Conservation (phyloP, 2,329 filamentous ascomycete species). For the Cyclaneusma minus region DNA sequence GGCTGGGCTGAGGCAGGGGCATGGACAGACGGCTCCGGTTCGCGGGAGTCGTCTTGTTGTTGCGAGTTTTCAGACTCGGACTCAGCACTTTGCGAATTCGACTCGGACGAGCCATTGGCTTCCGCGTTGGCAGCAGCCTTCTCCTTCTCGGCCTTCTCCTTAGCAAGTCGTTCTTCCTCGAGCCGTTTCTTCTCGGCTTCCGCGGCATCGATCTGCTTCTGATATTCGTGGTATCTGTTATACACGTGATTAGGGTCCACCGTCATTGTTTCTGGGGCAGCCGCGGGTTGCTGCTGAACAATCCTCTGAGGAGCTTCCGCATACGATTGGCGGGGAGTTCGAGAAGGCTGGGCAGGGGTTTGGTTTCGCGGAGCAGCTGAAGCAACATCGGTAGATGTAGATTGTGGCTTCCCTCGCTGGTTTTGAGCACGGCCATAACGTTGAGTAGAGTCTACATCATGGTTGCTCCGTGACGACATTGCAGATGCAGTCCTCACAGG, state of each 20-base stretch:
- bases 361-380: no score
- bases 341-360: conserved; percentile 1
- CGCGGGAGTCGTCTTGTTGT: conserved; percentile 1
- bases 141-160: background rate
- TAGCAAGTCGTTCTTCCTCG: conserved; percentile 1
- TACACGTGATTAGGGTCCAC: conserved; percentile 5
- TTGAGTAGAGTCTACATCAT: no score
- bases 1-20: background rate
- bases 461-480: no score
- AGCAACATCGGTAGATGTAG: no score
- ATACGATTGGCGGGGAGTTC: background rate
- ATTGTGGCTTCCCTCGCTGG: no score
- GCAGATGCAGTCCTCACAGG: no score
- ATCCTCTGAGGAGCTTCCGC: background rate
- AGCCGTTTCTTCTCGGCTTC: conserved; percentile 1
- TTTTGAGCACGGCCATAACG: no score
- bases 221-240: conserved; percentile 5
- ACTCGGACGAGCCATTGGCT: background rate
- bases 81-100: background rate
- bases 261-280: conserved; percentile 1
- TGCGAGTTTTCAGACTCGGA: conserved; percentile 1
- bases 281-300: conserved; percentile 1
- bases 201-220: conserved; percentile 3
- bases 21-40: background rate
- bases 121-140: background rate